Conservation (phyloP, 148 eudicot species). For the Agrostemma githago region DNA sequence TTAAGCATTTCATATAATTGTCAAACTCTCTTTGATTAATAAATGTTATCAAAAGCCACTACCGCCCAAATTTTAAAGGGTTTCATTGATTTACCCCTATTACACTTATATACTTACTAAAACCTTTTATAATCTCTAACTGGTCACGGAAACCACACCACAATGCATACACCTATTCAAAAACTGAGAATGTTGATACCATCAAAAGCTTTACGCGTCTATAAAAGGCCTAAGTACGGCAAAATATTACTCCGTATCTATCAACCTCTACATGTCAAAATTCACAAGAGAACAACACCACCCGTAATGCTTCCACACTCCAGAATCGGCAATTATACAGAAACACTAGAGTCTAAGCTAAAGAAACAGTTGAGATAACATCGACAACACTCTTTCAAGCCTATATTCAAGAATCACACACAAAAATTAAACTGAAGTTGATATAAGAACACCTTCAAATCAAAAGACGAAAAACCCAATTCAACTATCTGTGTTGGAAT, state of each 20-base stretch:
- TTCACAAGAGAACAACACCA: neutral
- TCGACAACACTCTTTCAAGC: neutral
- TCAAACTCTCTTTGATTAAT: neutral
- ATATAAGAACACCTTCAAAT: too few relatives aligned
- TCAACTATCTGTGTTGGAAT: too few relatives aligned
- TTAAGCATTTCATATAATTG: neutral
- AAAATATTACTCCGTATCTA: neutral
- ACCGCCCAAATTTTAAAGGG: neutral
- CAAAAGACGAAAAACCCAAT: too few relatives aligned
- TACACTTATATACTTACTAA: neutral
- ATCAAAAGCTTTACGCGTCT: neutral
- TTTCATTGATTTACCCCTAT: neutral
- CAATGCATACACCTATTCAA: neutral
- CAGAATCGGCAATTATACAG: neutral
- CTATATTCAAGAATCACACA: neutral
- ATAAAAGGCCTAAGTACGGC: neutral
- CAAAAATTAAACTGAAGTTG: neutral
- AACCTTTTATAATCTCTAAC: neutral
- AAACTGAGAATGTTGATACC: neutral
- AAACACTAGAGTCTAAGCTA: neutral
- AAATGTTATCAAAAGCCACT: neutral
- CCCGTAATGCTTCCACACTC: neutral
- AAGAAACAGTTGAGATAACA: neutral
- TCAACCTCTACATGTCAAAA: neutral
- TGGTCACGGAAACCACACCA: neutral